These are phyloP conservation scores for Pachysandra terminalis DNA, from an alignment of 164 flowering plant species.

Conservation along the genomic window DNA sequence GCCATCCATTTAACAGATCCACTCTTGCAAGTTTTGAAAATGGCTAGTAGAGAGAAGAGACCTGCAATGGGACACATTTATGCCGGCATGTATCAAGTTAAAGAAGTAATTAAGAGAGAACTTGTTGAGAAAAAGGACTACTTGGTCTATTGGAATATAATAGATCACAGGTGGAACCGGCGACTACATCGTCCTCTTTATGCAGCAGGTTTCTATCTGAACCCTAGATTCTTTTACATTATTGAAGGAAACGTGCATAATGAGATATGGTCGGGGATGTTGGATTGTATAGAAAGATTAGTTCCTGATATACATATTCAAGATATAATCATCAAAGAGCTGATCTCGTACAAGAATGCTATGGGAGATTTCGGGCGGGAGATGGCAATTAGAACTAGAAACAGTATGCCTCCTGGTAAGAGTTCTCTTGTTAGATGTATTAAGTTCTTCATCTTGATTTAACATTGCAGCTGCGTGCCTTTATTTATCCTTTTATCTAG, in stretches of 20 bases:
- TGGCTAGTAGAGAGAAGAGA: conserved; percentile 46
- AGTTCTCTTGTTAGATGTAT: conserved; percentile 7
- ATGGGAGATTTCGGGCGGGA: conserved; percentile 85
- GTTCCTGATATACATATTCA: conserved; percentile 68
- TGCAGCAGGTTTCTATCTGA: conserved; percentile 81
- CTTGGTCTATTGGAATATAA: conserved; percentile 66
- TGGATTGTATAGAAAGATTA: conserved; percentile 82
- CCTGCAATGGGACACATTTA: conserved; percentile 83
- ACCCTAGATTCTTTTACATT: conserved; percentile 74
- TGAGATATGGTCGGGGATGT: conserved; percentile 57
- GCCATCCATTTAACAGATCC: conserved; percentile 51
- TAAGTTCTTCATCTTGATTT: background rate
- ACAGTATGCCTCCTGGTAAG: conserved; percentile 71
- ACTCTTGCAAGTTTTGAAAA: conserved; percentile 54
- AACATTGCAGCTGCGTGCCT: background rate
- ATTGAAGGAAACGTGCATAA: conserved; percentile 60
- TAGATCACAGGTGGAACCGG: conserved; percentile 70
- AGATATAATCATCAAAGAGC: conserved; percentile 77
- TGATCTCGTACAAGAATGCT: conserved; percentile 63
- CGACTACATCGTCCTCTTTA: conserved; percentile 65
- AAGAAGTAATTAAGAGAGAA: conserved; percentile 70
- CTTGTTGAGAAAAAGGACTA: conserved; percentile 53
- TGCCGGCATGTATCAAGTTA: conserved; percentile 75
- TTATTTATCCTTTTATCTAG: background rate
- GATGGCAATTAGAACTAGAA: conserved; percentile 80